These are phyloP conservation scores for Micractinium conductrix DNA, from an alignment of 139 green algal genomes.

Conservation along the genomic window DNA sequence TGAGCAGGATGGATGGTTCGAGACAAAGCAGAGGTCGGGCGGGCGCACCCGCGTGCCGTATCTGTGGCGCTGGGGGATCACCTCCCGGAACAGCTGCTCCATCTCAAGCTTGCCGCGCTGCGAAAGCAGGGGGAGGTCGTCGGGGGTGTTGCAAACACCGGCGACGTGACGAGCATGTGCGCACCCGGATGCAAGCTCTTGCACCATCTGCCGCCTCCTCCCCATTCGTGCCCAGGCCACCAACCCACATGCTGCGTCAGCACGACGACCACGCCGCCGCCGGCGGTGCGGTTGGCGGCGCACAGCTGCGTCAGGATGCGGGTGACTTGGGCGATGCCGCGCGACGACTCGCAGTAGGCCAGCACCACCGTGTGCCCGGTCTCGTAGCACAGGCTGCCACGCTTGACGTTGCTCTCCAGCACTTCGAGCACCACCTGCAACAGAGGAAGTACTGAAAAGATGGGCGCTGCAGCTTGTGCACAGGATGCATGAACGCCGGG, in stretches of 20 bases:
- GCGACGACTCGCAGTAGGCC: constrained; percentile 4
- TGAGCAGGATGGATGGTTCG: too few species aligned
- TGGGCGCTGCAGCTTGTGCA: too few species aligned
- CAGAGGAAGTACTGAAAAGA: too few species aligned
- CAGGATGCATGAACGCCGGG: too few species aligned
- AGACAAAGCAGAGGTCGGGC: too few species aligned
- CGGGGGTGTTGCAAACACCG: neutral
- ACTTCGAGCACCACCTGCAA: constrained; percentile 52
- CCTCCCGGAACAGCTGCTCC: constrained; percentile 56
- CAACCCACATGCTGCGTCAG: constrained; percentile 16
- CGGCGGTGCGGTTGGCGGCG: neutral
- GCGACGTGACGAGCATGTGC: too few species aligned
- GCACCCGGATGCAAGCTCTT: neutral
- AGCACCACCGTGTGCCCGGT: constrained; percentile 44
- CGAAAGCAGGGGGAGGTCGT: neutral
- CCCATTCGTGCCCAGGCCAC: too few species aligned
- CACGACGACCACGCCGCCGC: constrained; percentile 20
- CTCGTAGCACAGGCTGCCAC: constrained; percentile 64
- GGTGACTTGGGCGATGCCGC: constrained; percentile 16
- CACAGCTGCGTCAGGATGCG: constrained; percentile 33
- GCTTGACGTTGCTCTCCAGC: constrained; percentile 57
- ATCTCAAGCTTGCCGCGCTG: constrained; percentile 67
- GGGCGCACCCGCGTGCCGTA: constrained; percentile 43
- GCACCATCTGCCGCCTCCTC: neutral
- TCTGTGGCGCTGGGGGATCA: constrained; percentile 30